Evolutionary conservation across 352 stramenopile genomes (phyloP), one percentile per base, ranked within the genome.

Genomic region (Achlya hypogyna): DNA sequence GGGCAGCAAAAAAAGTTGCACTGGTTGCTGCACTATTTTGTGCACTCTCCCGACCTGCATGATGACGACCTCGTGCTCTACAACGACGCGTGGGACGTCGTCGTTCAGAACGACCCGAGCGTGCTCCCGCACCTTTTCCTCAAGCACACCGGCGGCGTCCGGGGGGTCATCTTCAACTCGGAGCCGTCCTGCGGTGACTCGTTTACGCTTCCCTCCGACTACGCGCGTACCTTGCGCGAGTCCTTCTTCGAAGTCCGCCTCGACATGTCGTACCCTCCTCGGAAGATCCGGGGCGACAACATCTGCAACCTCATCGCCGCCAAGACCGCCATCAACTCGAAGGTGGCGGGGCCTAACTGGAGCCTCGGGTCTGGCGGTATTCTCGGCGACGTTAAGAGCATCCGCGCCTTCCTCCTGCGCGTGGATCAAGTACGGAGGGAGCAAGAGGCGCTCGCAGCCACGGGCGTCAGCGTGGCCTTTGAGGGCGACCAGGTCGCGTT

Each of bases 31-130:
- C 45, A 67, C 32, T 67, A 67, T 45, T 34, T 67, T 27, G 42
- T 47, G 23, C 28, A 59, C 27, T 42, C 35, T n/a, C 43, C 38
- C n/a, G 60, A 67, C 28, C 34, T 67, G 18, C n/a, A 67, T 27
- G 60, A 67, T 18, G 51, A 67, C 38, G 60, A 67, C 42, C n/a
- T 67, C 4, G 60, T 67, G 16, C 25, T 67, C 27, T 67, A 47
- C 22, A 67, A 42, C 2, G 60, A 67, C 18, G 60, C 60, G 47
- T 67, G 60, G 60, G 60, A 67, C 34, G 60, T 67, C 18, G 23
- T 58, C 5, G 42, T 67, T 4, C 28, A 67, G 10, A 10, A 22
- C 10, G 43, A 53, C 32, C 40, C 42, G 28, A 22, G 20, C 14
- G 18, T 5, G 16, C 14, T 67, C 27, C 31, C 42, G 12, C 22